These are phyloP conservation scores for Colletotrichum godetiae DNA, from an alignment of 2,329 filamentous ascomycete species.

Conservation along the genomic window DNA sequence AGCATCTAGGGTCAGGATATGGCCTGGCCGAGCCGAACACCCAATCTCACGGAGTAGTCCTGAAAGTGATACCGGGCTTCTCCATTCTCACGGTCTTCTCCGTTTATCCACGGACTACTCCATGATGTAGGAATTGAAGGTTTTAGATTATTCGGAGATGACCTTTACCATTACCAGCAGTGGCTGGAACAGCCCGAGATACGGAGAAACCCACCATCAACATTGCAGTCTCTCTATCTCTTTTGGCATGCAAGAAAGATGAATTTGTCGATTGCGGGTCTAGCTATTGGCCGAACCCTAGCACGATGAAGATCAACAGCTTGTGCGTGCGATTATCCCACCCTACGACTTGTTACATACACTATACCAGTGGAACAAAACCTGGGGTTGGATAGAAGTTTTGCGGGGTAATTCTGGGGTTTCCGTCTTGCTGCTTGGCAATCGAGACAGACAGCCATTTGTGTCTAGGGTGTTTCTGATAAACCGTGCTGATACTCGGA, in stretches of 20 bases:
- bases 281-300: neutral
- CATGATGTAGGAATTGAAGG: neutral
- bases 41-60: neutral
- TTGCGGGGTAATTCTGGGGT: slow-evolving; percentile 3
- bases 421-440: neutral
- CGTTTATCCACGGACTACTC: neutral
- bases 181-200: slow-evolving; percentile 3
- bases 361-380: neutral
- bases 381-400: slow-evolving; percentile 4
- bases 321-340: no score
- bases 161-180: neutral
- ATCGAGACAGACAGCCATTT: neutral
- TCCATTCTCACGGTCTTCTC: neutral
- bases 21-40: no score
- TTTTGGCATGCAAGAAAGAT: neutral
- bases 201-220: neutral
- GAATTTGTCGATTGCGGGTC: slow-evolving; percentile 4
- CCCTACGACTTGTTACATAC: no score
- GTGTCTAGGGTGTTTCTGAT: no score
- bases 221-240: neutral
- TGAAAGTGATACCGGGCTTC: neutral
- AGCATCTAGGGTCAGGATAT: no score
- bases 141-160: neutral
- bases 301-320: no score
- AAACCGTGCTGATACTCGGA: no score